Percentiles rank a stretch among this genome's conserved stretches.
Evolutionary conservation across 1,284 basidiomycete genomes (phyloP).

Genomic region (Singerocomus inundabilis): DNA sequence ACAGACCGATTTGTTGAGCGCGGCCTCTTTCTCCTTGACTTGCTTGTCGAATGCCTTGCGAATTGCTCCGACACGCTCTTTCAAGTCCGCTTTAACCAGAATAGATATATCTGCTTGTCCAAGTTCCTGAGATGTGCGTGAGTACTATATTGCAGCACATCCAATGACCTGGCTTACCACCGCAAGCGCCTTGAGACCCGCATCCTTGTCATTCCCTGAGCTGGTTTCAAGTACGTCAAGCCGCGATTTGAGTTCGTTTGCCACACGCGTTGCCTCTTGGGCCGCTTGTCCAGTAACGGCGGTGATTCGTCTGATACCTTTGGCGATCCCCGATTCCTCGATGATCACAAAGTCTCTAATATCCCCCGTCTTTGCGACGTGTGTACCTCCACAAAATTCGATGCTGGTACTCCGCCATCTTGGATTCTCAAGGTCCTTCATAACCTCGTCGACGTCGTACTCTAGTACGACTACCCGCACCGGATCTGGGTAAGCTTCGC

Average conservation of each 20-base stretch:
- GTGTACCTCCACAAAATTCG: slow-evolving; percentile 98
- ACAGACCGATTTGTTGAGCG: slow-evolving; percentile 76
- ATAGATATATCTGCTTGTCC: slow-evolving; percentile 87
- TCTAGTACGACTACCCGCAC: slow-evolving; percentile 93
- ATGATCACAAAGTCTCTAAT: slow-evolving; percentile 95
- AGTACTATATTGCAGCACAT: neutral
- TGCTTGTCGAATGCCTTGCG: slow-evolving; percentile 87
- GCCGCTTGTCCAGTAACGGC: slow-evolving; percentile 97
- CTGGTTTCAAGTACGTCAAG: slow-evolving; percentile 67
- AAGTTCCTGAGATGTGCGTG: slow-evolving; percentile 64
- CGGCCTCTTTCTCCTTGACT: slow-evolving; percentile 78
- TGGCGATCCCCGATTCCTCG: slow-evolving; percentile 97
- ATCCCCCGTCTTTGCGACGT: slow-evolving; percentile 92
- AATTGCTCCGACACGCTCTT: slow-evolving; percentile 68
- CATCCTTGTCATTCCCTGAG: slow-evolving; percentile 82
- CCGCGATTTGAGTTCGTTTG: slow-evolving; percentile 61
- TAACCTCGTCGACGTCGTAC: slow-evolving; percentile 84
- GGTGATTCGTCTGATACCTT: slow-evolving; percentile 93
- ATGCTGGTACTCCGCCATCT: slow-evolving; percentile 91
- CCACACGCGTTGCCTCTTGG: slow-evolving; percentile 72
- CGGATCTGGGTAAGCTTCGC: slow-evolving; percentile 96
- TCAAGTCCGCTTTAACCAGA: slow-evolving; percentile 78
- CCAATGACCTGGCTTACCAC: slow-evolving; percentile 52
- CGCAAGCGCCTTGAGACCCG: slow-evolving; percentile 77
- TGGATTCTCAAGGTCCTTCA: slow-evolving; percentile 80